These are phyloP conservation scores for Mikania micrantha DNA, from an alignment of 129 eudicot species.

Conservation along the genomic window DNA sequence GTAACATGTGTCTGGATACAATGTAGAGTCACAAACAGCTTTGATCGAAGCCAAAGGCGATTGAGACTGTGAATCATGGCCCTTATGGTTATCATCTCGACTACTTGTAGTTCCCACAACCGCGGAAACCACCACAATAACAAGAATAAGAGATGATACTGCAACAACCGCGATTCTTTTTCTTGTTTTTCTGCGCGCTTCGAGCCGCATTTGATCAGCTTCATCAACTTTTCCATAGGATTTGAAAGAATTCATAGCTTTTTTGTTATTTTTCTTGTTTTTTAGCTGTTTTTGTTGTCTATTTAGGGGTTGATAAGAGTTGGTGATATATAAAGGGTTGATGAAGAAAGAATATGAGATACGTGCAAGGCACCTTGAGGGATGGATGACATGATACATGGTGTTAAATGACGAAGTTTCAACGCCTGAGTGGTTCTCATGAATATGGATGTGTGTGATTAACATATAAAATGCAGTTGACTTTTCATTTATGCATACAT, in stretches of 20 bases:
- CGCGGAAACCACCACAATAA: constrained; percentile 37
- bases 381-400: constrained; percentile 2
- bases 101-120: constrained; percentile 41
- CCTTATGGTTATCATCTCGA: constrained; percentile 5
- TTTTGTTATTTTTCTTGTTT: neutral
- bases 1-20: constrained; percentile 54
- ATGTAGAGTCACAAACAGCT: constrained; percentile 45
- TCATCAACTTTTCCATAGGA: constrained; percentile 53
- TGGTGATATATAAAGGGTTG: constrained; percentile 12
- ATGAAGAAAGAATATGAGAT: neutral
- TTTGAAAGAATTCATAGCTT: constrained; percentile 36
- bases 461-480: neutral
- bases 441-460: neutral
- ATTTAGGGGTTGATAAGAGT: constrained; percentile 1
- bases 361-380: constrained; percentile 9
- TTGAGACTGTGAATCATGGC: neutral
- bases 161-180: constrained; percentile 35
- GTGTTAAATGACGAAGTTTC: neutral
- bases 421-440: constrained; percentile 11
- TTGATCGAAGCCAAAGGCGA: constrained; percentile 33
- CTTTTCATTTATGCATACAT: neutral
- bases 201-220: constrained; percentile 41
- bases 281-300: neutral
- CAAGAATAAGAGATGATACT: constrained; percentile 44
- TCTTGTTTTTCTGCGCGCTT: constrained; percentile 39